Conservation (phyloP, 176 grass and related monocot genomes). For the Stipa capillata region DNA sequence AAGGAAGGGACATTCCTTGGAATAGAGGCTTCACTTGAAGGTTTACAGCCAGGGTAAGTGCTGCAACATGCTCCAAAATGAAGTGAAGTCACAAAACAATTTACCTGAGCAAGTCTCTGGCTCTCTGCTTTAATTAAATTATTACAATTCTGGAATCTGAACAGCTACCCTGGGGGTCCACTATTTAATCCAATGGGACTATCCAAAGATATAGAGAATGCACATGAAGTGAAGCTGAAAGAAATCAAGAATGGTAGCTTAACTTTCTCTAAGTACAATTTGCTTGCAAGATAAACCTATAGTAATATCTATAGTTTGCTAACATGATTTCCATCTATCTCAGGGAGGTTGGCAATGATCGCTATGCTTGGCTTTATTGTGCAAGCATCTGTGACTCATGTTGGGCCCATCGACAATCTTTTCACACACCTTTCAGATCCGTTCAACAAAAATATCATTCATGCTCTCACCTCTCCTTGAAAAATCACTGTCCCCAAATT, state of each 20-base stretch:
- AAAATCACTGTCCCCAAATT: background rate
- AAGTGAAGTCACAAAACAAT: background rate
- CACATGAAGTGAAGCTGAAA: constrained; percentile 69
- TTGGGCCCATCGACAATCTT: constrained; percentile 75
- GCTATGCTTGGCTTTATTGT: constrained; percentile 85
- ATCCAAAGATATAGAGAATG: constrained; percentile 68
- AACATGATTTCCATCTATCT: background rate
- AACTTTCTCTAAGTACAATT: background rate
- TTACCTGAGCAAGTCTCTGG: background rate
- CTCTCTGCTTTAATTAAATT: background rate
- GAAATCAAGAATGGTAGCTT: constrained; percentile 93
- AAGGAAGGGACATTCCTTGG: constrained; percentile 79
- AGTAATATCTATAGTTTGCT: background rate
- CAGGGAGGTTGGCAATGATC: constrained; percentile 86
- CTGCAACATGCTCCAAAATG: background rate
- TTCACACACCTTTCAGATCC: constrained; percentile 76
- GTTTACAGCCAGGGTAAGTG: constrained; percentile 62
- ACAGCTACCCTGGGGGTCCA: constrained; percentile 80
- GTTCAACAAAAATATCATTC: constrained; percentile 68
- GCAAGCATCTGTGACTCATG: constrained; percentile 68
- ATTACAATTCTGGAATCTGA: background rate
- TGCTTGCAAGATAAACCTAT: background rate
- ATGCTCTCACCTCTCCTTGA: constrained; percentile 31
- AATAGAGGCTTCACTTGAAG: constrained; percentile 66
- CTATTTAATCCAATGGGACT: constrained; percentile 81